phyloP scores from a whole-genome alignment of 805 yeast species.

The Myxozyma melibiosi region DNA sequence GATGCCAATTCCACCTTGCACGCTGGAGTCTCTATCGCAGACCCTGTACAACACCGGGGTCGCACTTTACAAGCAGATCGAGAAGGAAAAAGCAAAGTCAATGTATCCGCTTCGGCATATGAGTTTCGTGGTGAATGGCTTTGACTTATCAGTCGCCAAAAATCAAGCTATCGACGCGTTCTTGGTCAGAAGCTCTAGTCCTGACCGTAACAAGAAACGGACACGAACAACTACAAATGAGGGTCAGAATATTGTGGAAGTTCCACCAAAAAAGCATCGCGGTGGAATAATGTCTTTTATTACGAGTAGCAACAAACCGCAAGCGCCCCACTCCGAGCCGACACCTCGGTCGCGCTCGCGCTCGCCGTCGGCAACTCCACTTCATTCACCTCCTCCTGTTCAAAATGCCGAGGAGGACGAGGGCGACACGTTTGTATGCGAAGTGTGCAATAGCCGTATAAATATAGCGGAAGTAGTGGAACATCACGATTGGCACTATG shows the following conservation, averaged over 20 bases:
- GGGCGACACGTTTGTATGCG: conserved; percentile 34
- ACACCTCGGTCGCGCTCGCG: too few relatives aligned
- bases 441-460: conserved; percentile 38
- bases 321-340: background rate
- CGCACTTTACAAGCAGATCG: conserved; percentile 36
- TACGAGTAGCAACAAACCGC: background rate
- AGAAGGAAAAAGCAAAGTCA: conserved; percentile 10
- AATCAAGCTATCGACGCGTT: conserved; percentile 16
- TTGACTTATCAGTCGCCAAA: conserved; percentile 14
- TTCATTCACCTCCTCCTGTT: background rate
- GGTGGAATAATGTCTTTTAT: background rate
- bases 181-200: conserved; percentile 1
- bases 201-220: background rate
- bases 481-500: conserved; percentile 49
- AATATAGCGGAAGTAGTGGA: conserved; percentile 35
- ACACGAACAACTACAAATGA: background rate
- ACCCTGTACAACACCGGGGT: conserved; percentile 12
- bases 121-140: conserved; percentile 20
- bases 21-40: conserved; percentile 9
- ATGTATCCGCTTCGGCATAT: conserved; percentile 24
- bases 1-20: conserved; percentile 30
- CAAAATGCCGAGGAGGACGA: background rate
- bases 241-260: background rate
- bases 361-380: too few relatives aligned
- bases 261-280: conserved; percentile 1